Evolutionary conservation across 345 rosid species (phyloP), one percentile per base, ranked within the genome.

Genomic region (Melaleuca quinquenervia): DNA sequence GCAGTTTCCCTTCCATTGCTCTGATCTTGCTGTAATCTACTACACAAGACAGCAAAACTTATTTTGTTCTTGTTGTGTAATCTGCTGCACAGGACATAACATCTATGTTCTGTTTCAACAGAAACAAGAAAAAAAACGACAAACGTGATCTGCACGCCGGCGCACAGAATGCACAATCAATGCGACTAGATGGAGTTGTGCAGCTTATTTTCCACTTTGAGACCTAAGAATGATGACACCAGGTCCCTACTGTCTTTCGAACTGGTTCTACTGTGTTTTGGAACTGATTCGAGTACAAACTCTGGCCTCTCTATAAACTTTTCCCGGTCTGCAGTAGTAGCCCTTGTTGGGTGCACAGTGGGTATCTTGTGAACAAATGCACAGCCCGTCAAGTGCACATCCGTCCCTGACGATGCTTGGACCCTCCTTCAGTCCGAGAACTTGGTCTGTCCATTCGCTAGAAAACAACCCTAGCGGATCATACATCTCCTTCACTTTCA

Each of bases 391-490:
- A 26, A 96, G 84, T 2, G 96, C 98, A 88, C 98, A 96, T 18
- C 95, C 96, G 14, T 91, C 92, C 86, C 89, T 90, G 1, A 88
- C 85, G 7, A 90, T 87, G 6, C 84, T 90, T 88, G 87, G 54
- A 11, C 88, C 93, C 7, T 87, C 91, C 83, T 87, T 92, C 84
- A 95, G 60, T 29, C 96, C 95, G 9, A 95, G 90, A 64, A 96
- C 86, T 75, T 90, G 92, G 58, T 94, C 93, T 0, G 95, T 96
- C 98, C 98, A 96, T 85, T 92, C 93, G 32, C 89, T 96, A 1
- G 99, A 96, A 78, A 96, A 94, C 11, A 96, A 87, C 82, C 96
- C 97, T 5, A 48, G 18, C 3, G 96, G 95, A 89, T 96, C 99
- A 80, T 90, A 96, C 41, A 2, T 54, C 13, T 93, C 89, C 84